Base-by-base conservation (phyloP, 164 flowering plant species). In the Euptelea pleiosperma region DNA sequence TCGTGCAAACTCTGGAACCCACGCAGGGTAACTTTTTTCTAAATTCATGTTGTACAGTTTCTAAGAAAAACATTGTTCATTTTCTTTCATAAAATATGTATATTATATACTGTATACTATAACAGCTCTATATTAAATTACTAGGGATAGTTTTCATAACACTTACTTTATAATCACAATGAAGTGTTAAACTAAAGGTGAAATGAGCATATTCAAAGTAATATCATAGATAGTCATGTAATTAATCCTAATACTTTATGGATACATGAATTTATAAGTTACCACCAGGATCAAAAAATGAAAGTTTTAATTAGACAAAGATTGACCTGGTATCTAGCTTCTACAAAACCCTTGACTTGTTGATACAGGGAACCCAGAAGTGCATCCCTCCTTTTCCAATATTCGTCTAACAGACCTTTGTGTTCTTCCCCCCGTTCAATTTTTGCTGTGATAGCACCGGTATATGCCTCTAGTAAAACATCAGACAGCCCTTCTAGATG, bases 371-470 rank as follows among this genome's bases (percentile, higher is more conserved):
- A 78, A 21, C 74, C 85, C 60, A 93, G 79, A 67, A 93, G 89
- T 46, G 56, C 48, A 74, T 90, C 97, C 66, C 97, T 73, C 61
- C 85, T 79, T 57, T 34, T 75, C 77, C 85, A 77, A 61, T 79
- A 88, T 62, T 93, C 91, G 16, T 75, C 78, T 33, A 71, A 49
- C 4, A 93, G 77, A 33, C 77, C 79, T 70, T 69, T 79, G 60
- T 77, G 82, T 42, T 88, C 96, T 76, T 90, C 91, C 64, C 78
- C 82, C 22, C 82, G 82, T 64, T 93, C 96, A 57, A 79, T 50
- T 72, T 81, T 86, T 50, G 95, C 89, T 30, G 86, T 66, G 57
- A 88, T 72, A 65, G 97, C 89, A 76, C 84, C 90, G 63, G 72
- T 56, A 73, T 80, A 82, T 42, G 88, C 74, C 69, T 90, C 96